These are phyloP conservation scores for Calonectria henricotiae DNA, from an alignment of 2,329 filamentous ascomycete genomes.

Conservation along the genomic window DNA sequence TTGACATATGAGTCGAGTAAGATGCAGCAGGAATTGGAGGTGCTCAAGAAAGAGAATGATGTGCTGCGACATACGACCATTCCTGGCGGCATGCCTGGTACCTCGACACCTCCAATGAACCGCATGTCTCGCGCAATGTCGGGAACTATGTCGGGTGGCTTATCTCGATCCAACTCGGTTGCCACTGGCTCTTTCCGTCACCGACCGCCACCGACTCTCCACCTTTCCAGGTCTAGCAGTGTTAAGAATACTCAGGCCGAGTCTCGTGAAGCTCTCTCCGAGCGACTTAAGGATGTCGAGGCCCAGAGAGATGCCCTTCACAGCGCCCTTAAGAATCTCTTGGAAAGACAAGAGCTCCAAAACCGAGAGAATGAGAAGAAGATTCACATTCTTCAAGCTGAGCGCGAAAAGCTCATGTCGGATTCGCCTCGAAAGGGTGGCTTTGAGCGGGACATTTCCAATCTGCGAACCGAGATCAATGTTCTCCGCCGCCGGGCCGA, in stretches of 20 bases:
- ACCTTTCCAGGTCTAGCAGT: conserved; percentile 74
- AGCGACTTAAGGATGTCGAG: conserved; percentile 92
- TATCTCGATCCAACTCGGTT: conserved; percentile 79
- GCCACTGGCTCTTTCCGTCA: conserved; percentile 69
- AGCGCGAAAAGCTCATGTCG: conserved; percentile 82
- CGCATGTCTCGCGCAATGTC: conserved; percentile 56
- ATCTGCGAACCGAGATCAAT: conserved; percentile 87
- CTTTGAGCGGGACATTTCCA: conserved; percentile 87
- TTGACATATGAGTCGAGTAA: conserved; percentile 86
- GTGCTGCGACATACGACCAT: conserved; percentile 65
- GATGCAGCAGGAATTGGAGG: conserved; percentile 88
- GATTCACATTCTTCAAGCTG: conserved; percentile 82
- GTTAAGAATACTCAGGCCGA: conserved; percentile 69
- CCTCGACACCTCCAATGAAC: conserved; percentile 46
- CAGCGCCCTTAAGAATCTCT: conserved; percentile 85
- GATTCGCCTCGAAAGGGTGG: conserved; percentile 81
- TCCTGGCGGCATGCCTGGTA: conserved; percentile 42
- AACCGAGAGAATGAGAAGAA: conserved; percentile 88
- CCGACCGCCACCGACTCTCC: conserved; percentile 58
- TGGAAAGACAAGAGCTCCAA: conserved; percentile 89
- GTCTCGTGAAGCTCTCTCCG: conserved; percentile 79
- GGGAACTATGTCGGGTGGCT: conserved; percentile 69
- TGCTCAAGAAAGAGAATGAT: conserved; percentile 79
- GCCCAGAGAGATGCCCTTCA: conserved; percentile 94
- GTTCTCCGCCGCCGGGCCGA: conserved; percentile 89